These are phyloP conservation scores for Leucaena leucocephala DNA, from an alignment of 306 rosid genomes.

Conservation along the genomic window DNA sequence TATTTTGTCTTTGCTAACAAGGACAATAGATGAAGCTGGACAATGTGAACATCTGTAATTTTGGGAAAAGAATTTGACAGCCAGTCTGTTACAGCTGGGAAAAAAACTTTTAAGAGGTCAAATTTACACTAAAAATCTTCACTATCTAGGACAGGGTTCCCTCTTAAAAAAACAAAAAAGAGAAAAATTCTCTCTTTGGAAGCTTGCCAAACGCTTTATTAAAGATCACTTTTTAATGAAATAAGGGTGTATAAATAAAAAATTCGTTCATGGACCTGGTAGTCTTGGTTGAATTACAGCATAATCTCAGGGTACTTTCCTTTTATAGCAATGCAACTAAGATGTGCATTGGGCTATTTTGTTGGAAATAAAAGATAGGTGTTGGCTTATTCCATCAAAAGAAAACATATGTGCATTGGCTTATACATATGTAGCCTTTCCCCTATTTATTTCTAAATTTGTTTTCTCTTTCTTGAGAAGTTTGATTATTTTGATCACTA, in stretches of 20 bases:
- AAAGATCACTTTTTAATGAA: background rate
- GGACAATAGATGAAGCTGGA: slow-evolving; percentile 6
- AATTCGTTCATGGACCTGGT: background rate
- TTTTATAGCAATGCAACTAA: slow-evolving; percentile 6
- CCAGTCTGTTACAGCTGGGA: background rate
- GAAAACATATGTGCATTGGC: background rate
- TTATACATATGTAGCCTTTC: background rate
- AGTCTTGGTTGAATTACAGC: slow-evolving; percentile 6
- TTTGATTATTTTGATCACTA: slow-evolving; percentile 17
- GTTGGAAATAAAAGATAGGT: background rate
- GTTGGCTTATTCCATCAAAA: background rate
- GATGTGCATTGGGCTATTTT: background rate
- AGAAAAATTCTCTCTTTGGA: background rate
- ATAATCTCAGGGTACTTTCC: background rate
- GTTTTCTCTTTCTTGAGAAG: background rate
- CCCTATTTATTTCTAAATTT: background rate
- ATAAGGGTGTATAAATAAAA: background rate
- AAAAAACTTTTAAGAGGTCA: background rate
- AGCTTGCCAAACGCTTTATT: background rate
- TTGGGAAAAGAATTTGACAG: background rate
- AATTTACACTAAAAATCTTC: background rate
- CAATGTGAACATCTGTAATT: background rate
- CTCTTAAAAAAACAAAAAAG: background rate
- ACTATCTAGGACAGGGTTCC: background rate
- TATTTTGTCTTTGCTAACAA: slow-evolving; percentile 10